Evolutionary conservation across 495 filamentous ascomycete genomes (phyloP), one percentile per base, ranked within the genome.

Genomic region (Lasiosphaeria miniovina): DNA sequence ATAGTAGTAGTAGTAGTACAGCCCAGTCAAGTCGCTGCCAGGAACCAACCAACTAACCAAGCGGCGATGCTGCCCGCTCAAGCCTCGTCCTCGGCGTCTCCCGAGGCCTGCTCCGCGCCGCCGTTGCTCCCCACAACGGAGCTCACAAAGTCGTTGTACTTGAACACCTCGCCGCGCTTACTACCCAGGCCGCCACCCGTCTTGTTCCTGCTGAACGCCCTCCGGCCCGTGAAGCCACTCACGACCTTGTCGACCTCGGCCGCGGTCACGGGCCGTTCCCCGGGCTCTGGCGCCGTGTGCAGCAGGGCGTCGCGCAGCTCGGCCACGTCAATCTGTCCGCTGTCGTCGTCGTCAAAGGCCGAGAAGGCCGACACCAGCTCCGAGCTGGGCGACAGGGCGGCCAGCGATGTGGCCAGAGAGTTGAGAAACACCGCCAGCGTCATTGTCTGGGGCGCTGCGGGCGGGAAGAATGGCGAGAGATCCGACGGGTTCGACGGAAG

Each of bases 321-420:
- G 2, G 72, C 80, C 15, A 94, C 77, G 66, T 97, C 91, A 36
- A 98, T 84, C 70, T 96, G 91, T 7, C 95, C 94, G 66, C 89
- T 91, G 71, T 98, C 94, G 63, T 95, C 90, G 61, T 95, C 90
- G 66, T 98, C 94, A 64, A 98, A 98, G 0, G 95, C 95, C 9
- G 89, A 88, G 62, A 98, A 90, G 0, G 95, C 94, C 6, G 89
- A 90, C 3, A 88, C 65, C 0, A 98, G 82, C 61, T 98, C 94
- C 24, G 84, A 79, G 11, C 83, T 83, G 3, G 87, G 84, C 0
- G 88, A 91, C 15, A 97, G 75, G 0, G 84, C 81, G 1, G 83
- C 82, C n/a, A 98, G 76, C 0, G 89, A 79, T 8, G 80, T 76
- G 0, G 91, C 87, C 6, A 98, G 78, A 7, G 84, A 86, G 62